A percentile compares a stretch with the other conserved stretches of the same genome.
Evolutionary conservation across 306 rosid species (phyloP).

Genomic region (Sicyos baderoa): DNA sequence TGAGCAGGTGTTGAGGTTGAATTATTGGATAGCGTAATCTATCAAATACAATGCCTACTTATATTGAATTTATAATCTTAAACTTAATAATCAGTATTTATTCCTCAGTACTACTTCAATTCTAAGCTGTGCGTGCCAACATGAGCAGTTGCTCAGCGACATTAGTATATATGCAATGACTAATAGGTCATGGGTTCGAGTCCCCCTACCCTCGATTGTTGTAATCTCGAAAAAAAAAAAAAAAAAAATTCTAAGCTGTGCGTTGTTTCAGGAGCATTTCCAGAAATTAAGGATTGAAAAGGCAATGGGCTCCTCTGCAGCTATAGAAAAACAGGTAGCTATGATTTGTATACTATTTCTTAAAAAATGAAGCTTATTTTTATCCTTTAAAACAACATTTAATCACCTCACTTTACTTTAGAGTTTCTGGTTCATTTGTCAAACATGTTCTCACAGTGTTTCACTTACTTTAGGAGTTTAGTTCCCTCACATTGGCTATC

Average conservation of each 20-base stretch:
- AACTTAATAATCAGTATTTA: too few species aligned
- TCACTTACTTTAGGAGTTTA: background rate
- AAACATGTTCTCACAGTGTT: background rate
- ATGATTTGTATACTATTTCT: conserved; percentile 11
- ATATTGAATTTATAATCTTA: too few species aligned
- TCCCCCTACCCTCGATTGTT: too few species aligned
- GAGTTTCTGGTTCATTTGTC: background rate
- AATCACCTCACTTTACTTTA: background rate
- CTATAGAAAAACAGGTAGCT: conserved; percentile 75
- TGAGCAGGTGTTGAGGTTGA: too few species aligned
- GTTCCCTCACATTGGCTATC: background rate
- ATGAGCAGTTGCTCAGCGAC: too few species aligned
- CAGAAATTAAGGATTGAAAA: conserved; percentile 63
- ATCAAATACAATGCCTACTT: too few species aligned
- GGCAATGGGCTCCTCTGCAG: conserved; percentile 72
- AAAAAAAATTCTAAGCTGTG: background rate
- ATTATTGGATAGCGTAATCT: too few species aligned
- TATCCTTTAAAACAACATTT: background rate
- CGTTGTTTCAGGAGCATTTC: conserved; percentile 63
- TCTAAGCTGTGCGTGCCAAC: too few species aligned
- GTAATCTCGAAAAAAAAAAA: too few species aligned
- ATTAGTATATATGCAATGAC: too few species aligned
- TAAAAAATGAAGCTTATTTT: background rate
- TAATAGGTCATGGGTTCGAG: too few species aligned
- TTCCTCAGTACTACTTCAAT: too few species aligned